phyloP scores from a whole-genome alignment of 768 basidiomycete species.

The Dioszegia hungarica region DNA sequence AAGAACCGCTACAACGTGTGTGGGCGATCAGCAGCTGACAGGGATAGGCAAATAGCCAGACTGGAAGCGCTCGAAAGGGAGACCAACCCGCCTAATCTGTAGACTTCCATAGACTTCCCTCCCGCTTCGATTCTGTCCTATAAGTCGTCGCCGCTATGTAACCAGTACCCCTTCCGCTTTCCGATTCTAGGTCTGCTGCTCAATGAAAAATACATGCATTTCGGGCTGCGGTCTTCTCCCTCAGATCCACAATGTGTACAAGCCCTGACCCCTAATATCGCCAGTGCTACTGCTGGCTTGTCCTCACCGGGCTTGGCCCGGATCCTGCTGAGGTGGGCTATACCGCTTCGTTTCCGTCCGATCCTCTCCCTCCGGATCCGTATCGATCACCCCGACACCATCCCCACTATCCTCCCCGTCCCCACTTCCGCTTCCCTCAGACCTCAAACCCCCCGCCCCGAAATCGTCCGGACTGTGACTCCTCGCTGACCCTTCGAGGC shows the following conservation, averaged over 20 bases:
- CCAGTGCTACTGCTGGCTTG: too few species aligned
- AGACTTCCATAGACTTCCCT: too few species aligned
- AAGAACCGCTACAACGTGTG: not conserved
- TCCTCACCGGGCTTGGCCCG: too few species aligned
- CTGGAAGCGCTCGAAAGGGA: slow-evolving; percentile 51
- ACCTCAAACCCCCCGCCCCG: not conserved
- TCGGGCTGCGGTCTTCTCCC: not conserved
- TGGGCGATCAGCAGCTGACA: not conserved
- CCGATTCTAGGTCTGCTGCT: too few species aligned
- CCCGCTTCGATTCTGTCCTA: too few species aligned
- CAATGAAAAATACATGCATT: too few species aligned
- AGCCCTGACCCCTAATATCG: too few species aligned
- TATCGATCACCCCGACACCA: not conserved
- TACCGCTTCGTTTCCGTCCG: not conserved
- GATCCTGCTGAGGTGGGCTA: slow-evolving; percentile 28
- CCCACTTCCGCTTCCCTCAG: not conserved
- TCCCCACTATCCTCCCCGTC: slow-evolving; percentile 7
- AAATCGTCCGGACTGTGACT: not conserved
- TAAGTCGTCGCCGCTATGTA: not conserved
- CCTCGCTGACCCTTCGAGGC: not conserved
- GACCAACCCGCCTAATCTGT: slow-evolving; percentile 18
- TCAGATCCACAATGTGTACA: too few species aligned
- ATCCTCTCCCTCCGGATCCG: slow-evolving; percentile 7
- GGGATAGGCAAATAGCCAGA: slow-evolving; percentile 52
- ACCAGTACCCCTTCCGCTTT: not conserved